Evolutionary conservation across 2,329 filamentous ascomycete species (phyloP), one percentile per base, ranked within the genome.

Genomic region (Xylaria sp.): DNA sequence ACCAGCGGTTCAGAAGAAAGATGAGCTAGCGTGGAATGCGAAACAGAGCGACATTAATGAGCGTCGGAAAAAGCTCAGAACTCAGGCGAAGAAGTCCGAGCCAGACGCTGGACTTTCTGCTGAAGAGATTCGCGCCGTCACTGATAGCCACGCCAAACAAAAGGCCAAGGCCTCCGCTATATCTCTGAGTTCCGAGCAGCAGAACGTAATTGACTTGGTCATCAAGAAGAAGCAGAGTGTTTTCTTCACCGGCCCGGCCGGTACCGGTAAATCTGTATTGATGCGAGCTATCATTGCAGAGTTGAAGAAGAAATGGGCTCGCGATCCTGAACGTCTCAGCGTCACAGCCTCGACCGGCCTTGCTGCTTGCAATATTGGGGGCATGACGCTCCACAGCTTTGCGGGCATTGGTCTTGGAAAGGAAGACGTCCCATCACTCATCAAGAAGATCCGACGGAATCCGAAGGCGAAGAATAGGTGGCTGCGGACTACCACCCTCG

Each of bases 191-290:
- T 83, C 88, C 11, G 94, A 99, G 69, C 94, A 99, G 72, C 82
- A 85, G 55, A 85, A 90, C 54, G 91, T 99, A 9, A 78, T 95
- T 52, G 86, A 91, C 42, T 78, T 97, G 18, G 93, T 99, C 8
- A 82, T 91, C 7, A 83, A 94, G 19, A 77, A 90, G 59, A 83
- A 83, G 54, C 88, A 92, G 71, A 97, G 93, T 64, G 92, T 97
- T 2, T 99, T 99, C 77, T 99, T 99, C 72, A 99, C 94, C 1
- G 94, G 94, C 64, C 96, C 94, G 54, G 94, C 94, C 53, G 92
- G 89, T 79, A 97, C 94, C 4, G 94, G 94, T 72, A 99, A 99
- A 78, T 99, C 94, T 1, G 93, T 99, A 3, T 75, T 99, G 52
- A 60, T 99, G 82, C 85, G 92, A 60, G 87, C 95, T 61, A 96